Evolutionary conservation across 768 basidiomycete genomes (phyloP).

Genomic region (Pholiota molesta): DNA sequence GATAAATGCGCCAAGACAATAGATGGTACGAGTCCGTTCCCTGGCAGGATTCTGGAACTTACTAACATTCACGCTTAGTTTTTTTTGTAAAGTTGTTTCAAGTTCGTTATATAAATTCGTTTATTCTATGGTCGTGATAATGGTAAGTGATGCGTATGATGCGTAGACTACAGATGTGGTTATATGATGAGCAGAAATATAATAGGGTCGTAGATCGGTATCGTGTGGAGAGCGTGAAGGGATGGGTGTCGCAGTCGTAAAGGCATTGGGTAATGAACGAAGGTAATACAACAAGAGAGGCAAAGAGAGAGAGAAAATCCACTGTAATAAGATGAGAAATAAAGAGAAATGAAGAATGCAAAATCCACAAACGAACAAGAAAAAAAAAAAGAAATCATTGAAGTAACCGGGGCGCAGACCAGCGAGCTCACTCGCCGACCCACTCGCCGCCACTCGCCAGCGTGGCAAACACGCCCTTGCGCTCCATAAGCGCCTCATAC

Average conservation of each 20-base stretch:
- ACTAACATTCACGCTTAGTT: too few relatives aligned
- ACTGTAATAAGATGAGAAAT: constrained; percentile 1
- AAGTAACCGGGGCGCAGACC: background rate
- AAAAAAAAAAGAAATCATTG: background rate
- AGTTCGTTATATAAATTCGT: background rate
- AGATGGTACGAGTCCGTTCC: too few relatives aligned
- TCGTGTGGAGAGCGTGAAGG: background rate
- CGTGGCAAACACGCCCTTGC: constrained; percentile 57
- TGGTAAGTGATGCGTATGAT: constrained; percentile 2
- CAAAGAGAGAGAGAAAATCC: background rate
- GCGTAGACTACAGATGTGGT: constrained; percentile 17
- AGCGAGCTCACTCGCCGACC: constrained; percentile 28
- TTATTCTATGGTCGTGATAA: background rate
- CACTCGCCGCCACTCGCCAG: constrained; percentile 79
- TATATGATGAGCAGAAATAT: background rate
- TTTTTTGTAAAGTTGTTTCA: background rate
- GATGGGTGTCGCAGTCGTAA: constrained; percentile 5
- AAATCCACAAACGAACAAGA: constrained; percentile 3
- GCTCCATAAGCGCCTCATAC: constrained; percentile 70
- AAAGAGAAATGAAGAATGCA: constrained; percentile 6
- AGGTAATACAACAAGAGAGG: background rate
- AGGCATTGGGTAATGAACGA: constrained; percentile 2
- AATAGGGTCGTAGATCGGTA: background rate
- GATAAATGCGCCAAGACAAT: too few relatives aligned
- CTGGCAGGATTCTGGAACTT: too few relatives aligned